Evolutionary conservation across 2,329 filamentous ascomycete genomes (phyloP), one percentile per base, ranked within the genome.

Genomic region (Neospermospora avenae): DNA sequence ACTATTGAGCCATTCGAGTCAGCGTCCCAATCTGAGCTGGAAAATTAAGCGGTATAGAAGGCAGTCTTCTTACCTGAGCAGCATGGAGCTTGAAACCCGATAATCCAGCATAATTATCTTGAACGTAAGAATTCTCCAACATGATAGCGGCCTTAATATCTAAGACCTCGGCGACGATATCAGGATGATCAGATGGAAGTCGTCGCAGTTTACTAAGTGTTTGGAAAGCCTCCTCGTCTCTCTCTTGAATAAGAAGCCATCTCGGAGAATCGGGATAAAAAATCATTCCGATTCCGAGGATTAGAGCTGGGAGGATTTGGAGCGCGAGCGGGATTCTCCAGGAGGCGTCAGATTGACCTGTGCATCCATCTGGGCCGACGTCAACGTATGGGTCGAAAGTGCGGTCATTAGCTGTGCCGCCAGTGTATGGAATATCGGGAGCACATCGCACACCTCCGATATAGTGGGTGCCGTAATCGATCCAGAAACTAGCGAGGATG

Each of bases 211-310:
- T 76, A 1, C 81, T 78, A 1, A 86, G 76, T 0, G 79, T 79
- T 13, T 70, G 65, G 20, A 78, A 75, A 0, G 79, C 81, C 67
- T 86, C 82, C 0, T 77, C 75, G 61, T 85, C 81, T 14, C 81
- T 79, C 58, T 77, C 77, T 68, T 83, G 79, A 67, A 83, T 77
- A 20, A 82, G 74, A 20, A 86, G 76, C 81, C 81, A 85, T 64
- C 83, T 75, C 1, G 83, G 83, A 0, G 77, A 80, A 72, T 82
- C 83, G 0, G 83, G 84, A 78, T 84, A 82, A 72, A 83, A 83
- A 20, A 83, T 59, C 76, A 85, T 84, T 28, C 83, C 82, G n/a
- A 77, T 69, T 7, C 77, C 78, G 5, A 86, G 75, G 14, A 83
- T 66, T n/a, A 83, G 68, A 1, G 81, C 82, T 2, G 81, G 81